Evolutionary conservation across 2,329 filamentous ascomycete species (phyloP).

Genomic region (Colletotrichum liriopes): DNA sequence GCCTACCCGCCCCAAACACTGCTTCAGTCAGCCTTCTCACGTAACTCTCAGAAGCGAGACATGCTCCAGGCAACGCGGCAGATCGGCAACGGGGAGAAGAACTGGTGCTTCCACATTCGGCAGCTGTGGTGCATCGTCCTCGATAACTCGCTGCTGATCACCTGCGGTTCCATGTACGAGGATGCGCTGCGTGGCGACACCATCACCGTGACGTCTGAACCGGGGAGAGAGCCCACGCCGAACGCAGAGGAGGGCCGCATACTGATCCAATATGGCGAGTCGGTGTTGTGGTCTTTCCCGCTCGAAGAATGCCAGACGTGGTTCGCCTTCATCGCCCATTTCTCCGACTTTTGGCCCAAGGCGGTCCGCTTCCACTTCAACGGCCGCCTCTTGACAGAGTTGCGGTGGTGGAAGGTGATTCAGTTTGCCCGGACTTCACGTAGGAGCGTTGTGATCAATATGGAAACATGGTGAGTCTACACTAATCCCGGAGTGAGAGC

Average conservation of each 20-base stretch:
- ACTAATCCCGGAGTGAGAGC: too few relatives aligned
- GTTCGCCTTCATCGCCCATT: slow-evolving; percentile 61
- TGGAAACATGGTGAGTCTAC: slow-evolving; percentile 36
- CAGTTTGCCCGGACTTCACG: slow-evolving; percentile 45
- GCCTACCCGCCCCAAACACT: slow-evolving; percentile 61
- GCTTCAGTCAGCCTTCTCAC: slow-evolving; percentile 60
- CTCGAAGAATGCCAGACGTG: slow-evolving; percentile 60
- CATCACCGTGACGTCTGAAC: slow-evolving; percentile 51
- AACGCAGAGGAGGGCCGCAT: slow-evolving; percentile 47
- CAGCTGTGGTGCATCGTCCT: slow-evolving; percentile 65
- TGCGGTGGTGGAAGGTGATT: slow-evolving; percentile 51
- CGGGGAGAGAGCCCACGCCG: slow-evolving; percentile 45
- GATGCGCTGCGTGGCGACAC: slow-evolving; percentile 52
- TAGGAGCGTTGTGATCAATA: slow-evolving; percentile 45
- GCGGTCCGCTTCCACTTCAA: slow-evolving; percentile 55
- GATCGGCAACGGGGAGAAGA: slow-evolving; percentile 52
- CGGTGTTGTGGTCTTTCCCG: slow-evolving; percentile 57
- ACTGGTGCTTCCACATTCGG: slow-evolving; percentile 63
- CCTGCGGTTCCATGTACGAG: slow-evolving; percentile 57
- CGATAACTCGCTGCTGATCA: slow-evolving; percentile 59
- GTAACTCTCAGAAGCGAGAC: slow-evolving; percentile 57
- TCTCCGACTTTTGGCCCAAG: slow-evolving; percentile 60
- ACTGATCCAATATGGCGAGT: slow-evolving; percentile 53
- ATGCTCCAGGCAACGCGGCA: slow-evolving; percentile 64
- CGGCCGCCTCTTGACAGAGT: slow-evolving; percentile 48